phyloP scores from a whole-genome alignment of 2,329 filamentous ascomycete species.

The Clarireedia monteithiana region DNA sequence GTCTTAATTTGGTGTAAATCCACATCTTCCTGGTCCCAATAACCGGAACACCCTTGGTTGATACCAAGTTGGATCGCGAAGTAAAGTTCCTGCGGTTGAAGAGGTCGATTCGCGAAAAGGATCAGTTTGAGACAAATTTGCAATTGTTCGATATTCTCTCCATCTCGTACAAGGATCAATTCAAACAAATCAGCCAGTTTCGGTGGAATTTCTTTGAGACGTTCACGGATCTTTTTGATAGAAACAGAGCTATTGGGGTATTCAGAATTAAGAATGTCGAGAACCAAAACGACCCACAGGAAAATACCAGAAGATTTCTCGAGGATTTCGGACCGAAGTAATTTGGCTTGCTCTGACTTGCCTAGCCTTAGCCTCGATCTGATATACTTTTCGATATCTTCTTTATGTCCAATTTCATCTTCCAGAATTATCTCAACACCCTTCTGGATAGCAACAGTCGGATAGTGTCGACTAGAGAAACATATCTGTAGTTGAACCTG shows the following conservation, averaged over 20 bases:
- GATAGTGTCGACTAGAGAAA: constrained; percentile 26
- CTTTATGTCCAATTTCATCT: constrained; percentile 21
- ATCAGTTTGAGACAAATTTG: constrained; percentile 45
- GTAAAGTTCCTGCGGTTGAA: constrained; percentile 19
- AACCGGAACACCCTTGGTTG: constrained; percentile 9
- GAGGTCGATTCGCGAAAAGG: constrained; percentile 35
- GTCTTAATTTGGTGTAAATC: constrained; percentile 27
- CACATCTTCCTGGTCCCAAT: constrained; percentile 22
- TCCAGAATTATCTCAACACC: constrained; percentile 23
- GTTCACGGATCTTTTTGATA: constrained; percentile 29
- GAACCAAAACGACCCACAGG: constrained; percentile 18
- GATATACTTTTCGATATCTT: constrained; percentile 26
- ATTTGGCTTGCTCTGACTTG: constrained; percentile 10
- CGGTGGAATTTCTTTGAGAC: constrained; percentile 27
- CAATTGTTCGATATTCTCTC: constrained; percentile 33
- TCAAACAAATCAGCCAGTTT: constrained; percentile 14
- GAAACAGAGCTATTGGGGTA: constrained; percentile 23
- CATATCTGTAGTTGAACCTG: constrained; percentile 18
- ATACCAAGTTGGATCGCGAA: constrained; percentile 17
- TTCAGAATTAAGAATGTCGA: constrained; percentile 37
- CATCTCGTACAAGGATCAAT: constrained; percentile 34
- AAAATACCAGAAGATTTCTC: constrained; percentile 18
- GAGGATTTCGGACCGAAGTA: constrained; percentile 13
- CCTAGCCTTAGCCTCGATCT: constrained; percentile 19
- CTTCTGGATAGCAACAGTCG: constrained; percentile 19